A percentile compares a stretch with the other conserved stretches of the same genome.
These are phyloP conservation scores for Euphorbia schlechtendalii DNA, from an alignment of 441 rosid species.

Conservation along the genomic window DNA sequence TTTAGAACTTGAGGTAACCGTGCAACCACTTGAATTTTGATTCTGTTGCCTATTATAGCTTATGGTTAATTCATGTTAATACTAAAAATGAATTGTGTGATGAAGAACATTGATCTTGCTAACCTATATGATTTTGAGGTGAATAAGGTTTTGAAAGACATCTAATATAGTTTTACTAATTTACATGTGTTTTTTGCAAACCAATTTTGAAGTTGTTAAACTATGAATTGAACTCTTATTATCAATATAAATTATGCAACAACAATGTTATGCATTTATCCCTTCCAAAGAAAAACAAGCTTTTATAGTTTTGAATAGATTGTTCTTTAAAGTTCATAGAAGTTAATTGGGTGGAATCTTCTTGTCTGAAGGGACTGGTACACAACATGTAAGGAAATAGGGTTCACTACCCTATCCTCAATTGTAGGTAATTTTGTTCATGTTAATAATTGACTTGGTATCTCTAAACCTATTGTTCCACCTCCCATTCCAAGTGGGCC, in stretches of 20 bases:
- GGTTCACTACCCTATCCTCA: slow-evolving; percentile 36
- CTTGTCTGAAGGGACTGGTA: slow-evolving; percentile 38
- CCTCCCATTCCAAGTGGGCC: slow-evolving; percentile 38
- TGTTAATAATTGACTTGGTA: slow-evolving; percentile 27
- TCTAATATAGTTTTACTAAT: neutral
- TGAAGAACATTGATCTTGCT: neutral
- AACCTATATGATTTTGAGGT: neutral
- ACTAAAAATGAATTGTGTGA: neutral
- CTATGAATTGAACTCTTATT: neutral
- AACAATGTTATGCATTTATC: neutral
- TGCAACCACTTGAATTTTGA: neutral
- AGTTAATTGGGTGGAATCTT: slow-evolving; percentile 26
- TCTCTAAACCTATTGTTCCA: slow-evolving; percentile 23
- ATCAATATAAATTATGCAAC: neutral
- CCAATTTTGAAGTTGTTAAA: neutral
- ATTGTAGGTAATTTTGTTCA: slow-evolving; percentile 32
- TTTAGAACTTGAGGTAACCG: neutral
- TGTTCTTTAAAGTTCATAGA: neutral
- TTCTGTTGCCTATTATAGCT: neutral
- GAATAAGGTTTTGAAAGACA: neutral
- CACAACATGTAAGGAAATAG: slow-evolving; percentile 35
- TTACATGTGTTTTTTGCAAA: neutral
- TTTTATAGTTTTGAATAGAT: too few species aligned
- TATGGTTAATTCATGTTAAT: neutral
- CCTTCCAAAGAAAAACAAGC: neutral